Evolutionary conservation across 169 alveolate species (phyloP), one percentile per base, ranked within the genome.

Genomic region (Plasmodium malariae): DNA sequence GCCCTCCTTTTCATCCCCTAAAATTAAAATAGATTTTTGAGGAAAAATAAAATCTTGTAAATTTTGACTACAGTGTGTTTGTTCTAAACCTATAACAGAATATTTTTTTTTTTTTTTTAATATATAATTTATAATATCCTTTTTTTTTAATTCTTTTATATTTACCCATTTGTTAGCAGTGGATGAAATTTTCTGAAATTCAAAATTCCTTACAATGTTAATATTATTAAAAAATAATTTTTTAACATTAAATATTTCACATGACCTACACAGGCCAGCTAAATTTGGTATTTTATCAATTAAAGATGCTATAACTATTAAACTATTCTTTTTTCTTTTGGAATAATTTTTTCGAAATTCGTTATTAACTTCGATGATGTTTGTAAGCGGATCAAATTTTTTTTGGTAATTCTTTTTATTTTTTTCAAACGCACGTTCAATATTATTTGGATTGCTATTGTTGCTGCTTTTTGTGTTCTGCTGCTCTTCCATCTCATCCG

Each of bases 1-100:
- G n/a, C 98, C 99, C 74, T 96, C 98, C 70, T 97, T 96, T 94
- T 97, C 99, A 28, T 95, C 97, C 1, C 99, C 98, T 26, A 97
- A 83, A 65, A 97, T 94, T 67, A 97, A 72, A 12, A 96, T 93
- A 70, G 95, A 93, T 49, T 95, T 96, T 55, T 91, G 90, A 26
- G 97, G 97, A 94, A 97, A 97, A 45, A 88, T 45, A 83, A 91
- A 95, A 34, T 87, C 90, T 30, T 93, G 85, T 19, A 97, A 92
- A 83, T 76, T 87, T 34, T 78, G 87, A 45, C 97, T 93, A 45
- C 95, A 90, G 24, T 96, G 95, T 3, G 99, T 96, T 69, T 97
- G 98, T 71, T 97, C 99, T 21, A 97, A 80, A 1, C 98, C 99
- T 21, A 96, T 91, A 45, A 97, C 68, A 9, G 73, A 83, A 93